Conservation (phyloP, 2,329 filamentous ascomycete species). For the Alternaria triticimaculans region DNA sequence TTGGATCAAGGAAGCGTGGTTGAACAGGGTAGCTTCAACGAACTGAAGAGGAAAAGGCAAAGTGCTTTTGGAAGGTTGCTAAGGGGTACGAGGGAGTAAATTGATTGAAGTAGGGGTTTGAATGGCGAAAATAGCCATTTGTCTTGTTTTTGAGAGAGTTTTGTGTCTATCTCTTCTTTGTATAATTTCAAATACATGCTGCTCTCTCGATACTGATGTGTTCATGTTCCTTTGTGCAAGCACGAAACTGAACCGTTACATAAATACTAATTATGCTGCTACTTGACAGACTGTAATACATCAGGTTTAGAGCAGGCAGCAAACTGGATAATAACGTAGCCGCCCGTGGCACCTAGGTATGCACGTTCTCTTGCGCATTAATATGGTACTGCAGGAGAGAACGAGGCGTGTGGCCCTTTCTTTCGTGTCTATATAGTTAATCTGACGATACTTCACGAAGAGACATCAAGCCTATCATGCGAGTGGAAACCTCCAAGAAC, state of each 20-base stretch:
- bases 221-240: neutral
- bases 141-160: neutral
- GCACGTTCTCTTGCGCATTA: neutral
- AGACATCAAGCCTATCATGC: neutral
- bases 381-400: neutral
- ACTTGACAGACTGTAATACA: neutral
- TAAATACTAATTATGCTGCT: neutral
- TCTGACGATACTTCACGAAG: neutral
- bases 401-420: neutral
- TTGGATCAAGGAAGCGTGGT: slow-evolving; percentile 70
- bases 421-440: neutral
- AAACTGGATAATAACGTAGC: neutral
- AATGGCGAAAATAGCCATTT: neutral
- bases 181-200: neutral
- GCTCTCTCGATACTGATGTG: neutral
- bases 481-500: neutral
- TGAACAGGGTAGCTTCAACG: slow-evolving; percentile 71
- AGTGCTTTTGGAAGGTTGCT: slow-evolving; percentile 46
- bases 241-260: neutral
- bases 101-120: neutral
- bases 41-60: slow-evolving; percentile 54
- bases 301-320: neutral
- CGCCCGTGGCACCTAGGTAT: neutral
- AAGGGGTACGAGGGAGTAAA: slow-evolving; percentile 42
- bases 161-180: neutral